Conservation (phyloP, 495 filamentous ascomycete genomes). For the Neurospora intermedia region DNA sequence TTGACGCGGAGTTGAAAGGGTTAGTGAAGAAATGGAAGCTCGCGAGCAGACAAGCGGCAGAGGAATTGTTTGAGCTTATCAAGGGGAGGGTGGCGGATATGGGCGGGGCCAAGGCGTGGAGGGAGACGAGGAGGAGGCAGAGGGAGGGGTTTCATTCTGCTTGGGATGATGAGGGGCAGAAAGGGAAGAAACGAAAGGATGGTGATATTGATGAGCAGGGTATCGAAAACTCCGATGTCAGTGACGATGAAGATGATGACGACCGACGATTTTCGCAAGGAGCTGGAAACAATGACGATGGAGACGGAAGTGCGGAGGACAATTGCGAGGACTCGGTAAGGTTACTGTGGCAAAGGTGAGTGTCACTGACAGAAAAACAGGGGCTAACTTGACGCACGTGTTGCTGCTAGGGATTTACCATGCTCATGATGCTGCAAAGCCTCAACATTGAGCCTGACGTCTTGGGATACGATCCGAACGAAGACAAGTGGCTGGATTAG, state of each 20-base stretch:
- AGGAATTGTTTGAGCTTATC: slow-evolving; percentile 22
- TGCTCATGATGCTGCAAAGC: slow-evolving; percentile 24
- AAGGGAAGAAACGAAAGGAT: background rate
- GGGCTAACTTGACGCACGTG: slow-evolving; percentile 5
- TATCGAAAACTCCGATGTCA: background rate
- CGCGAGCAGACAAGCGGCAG: slow-evolving; percentile 17
- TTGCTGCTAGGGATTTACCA: slow-evolving; percentile 17
- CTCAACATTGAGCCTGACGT: slow-evolving; percentile 21
- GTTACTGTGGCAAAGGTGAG: background rate
- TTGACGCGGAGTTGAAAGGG: slow-evolving; percentile 14
- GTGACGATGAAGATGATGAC: background rate
- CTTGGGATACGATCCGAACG: slow-evolving; percentile 16
- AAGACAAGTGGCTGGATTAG: slow-evolving; percentile 20
- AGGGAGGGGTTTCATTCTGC: background rate
- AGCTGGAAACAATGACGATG: slow-evolving; percentile 7
- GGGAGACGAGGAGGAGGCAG: slow-evolving; percentile 10
- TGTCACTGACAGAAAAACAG: background rate
- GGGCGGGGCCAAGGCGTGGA: slow-evolving; percentile 19
- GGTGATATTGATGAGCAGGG: slow-evolving; percentile 2
- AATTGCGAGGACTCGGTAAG: slow-evolving; percentile 7
- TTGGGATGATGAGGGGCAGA: background rate
- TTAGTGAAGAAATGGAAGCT: slow-evolving; percentile 13
- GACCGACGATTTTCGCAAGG: background rate
- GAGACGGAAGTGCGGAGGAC: background rate
- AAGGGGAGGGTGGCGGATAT: slow-evolving; percentile 16